A percentile compares a stretch with the other conserved stretches of the same genome.
Conservation (phyloP, 352 stramenopile genomes). For the Elongisporangium undulatum region DNA sequence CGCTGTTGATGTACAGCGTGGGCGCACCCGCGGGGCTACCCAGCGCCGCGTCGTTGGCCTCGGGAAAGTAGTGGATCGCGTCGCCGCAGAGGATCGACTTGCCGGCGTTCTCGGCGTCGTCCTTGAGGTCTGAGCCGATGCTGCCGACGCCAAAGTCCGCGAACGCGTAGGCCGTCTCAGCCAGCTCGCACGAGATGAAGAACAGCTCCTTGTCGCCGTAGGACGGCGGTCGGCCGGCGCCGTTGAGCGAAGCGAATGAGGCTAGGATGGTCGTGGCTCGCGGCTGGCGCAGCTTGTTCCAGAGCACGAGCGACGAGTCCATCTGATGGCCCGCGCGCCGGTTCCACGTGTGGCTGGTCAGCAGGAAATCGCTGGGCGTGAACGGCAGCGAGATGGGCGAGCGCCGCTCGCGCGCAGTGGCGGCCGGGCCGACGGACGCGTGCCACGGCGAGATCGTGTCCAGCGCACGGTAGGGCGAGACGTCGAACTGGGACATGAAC, state of each 20-base stretch:
- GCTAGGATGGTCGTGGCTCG: slow-evolving; percentile 27
- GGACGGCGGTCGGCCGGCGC: slow-evolving; percentile 5
- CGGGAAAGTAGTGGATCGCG: slow-evolving; percentile 21
- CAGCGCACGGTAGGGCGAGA: slow-evolving; percentile 26
- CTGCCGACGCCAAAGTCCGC: slow-evolving; percentile 25
- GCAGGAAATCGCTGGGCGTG: slow-evolving; percentile 21
- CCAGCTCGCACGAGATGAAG: slow-evolving; percentile 34
- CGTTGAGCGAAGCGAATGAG: slow-evolving; percentile 22
- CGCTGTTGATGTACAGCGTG: slow-evolving; percentile 51
- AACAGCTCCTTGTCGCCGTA: slow-evolving; percentile 40
- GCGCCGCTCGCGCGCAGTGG: not conserved
- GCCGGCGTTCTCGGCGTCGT: not conserved
- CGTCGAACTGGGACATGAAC: slow-evolving; percentile 38
- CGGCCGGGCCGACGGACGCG: slow-evolving; percentile 2
- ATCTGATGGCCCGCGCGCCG: slow-evolving; percentile 23
- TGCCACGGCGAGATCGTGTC: slow-evolving; percentile 20
- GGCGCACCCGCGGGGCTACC: slow-evolving; percentile 3
- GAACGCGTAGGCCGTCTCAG: slow-evolving; percentile 24
- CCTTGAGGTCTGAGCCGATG: slow-evolving; percentile 15
- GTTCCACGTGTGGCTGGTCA: slow-evolving; percentile 16
- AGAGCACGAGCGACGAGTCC: slow-evolving; percentile 32
- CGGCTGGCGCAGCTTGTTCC: slow-evolving; percentile 23
- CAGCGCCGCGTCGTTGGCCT: slow-evolving; percentile 8
- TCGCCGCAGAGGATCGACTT: slow-evolving; percentile 21
- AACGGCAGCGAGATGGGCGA: slow-evolving; percentile 1